phyloP scores from a whole-genome alignment of 2,329 filamentous ascomycete genomes.

The Fusarium pilosicola region DNA sequence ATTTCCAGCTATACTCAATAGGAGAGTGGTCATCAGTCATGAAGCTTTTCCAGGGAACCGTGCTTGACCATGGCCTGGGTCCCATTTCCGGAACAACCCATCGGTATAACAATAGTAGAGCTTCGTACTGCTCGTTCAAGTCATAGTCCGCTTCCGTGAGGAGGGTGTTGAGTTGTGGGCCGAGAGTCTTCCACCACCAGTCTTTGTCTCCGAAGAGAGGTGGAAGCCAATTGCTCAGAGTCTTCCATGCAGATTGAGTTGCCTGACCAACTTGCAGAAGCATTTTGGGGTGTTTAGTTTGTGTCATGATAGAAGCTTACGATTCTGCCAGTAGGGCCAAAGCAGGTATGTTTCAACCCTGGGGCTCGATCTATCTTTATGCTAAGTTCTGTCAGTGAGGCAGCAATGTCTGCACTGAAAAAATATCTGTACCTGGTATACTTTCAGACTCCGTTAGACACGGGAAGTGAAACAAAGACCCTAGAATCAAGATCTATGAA shows the following conservation, averaged over 20 bases:
- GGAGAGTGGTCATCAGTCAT: conserved; percentile 4
- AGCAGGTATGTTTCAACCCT: fast-evolving
- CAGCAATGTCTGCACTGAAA: background rate
- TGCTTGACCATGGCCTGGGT: background rate
- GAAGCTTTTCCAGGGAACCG: background rate
- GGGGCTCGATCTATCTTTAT: background rate
- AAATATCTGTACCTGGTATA: background rate
- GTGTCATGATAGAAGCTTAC: background rate
- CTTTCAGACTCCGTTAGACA: background rate
- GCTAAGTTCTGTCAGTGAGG: background rate
- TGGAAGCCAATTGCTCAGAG: background rate
- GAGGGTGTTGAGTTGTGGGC: background rate
- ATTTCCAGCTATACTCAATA: conserved; percentile 7
- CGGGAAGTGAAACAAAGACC: background rate
- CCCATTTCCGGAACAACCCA: background rate
- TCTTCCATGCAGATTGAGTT: background rate
- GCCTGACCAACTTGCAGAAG: background rate
- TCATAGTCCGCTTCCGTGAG: background rate
- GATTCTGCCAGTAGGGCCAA: fast-evolving
- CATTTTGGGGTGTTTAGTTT: background rate
- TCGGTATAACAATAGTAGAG: background rate
- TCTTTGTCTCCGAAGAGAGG: background rate
- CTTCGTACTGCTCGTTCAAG: background rate
- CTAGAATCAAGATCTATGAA: background rate
- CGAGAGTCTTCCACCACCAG: conserved; percentile 1